Evolutionary conservation across 1,139 yeast genomes (phyloP).

Genomic region (Scheffersomyces cryptocercus): DNA sequence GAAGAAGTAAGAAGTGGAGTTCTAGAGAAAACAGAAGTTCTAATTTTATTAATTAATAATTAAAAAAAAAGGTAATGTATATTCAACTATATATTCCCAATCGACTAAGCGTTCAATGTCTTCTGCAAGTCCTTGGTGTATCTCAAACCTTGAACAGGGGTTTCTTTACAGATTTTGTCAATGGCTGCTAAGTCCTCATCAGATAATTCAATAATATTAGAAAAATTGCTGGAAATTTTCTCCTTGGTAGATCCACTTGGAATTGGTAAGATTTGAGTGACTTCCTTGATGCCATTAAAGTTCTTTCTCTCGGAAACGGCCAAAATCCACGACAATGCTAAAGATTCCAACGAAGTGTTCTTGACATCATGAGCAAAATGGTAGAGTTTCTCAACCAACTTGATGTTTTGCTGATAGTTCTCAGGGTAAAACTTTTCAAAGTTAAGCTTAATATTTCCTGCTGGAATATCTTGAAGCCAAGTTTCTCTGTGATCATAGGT

Average conservation of each 20-base stretch:
- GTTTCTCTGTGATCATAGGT: conserved; percentile 37
- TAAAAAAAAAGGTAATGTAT: too few relatives aligned
- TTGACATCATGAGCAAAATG: conserved; percentile 47
- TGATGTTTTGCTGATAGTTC: conserved; percentile 50
- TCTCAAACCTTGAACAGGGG: conserved; percentile 49
- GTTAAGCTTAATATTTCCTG: too few relatives aligned
- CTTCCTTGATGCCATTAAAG: conserved; percentile 33
- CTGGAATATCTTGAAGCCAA: conserved; percentile 67
- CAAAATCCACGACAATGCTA: conserved; percentile 72
- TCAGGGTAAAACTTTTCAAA: conserved; percentile 54
- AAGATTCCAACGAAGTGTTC: conserved; percentile 55
- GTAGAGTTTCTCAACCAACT: conserved; percentile 40
- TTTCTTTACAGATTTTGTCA: conserved; percentile 37
- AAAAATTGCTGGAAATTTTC: conserved; percentile 60
- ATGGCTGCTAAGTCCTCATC: conserved; percentile 53
- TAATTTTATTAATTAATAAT: too few relatives aligned
- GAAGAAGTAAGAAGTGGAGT: too few relatives aligned
- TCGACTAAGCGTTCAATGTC: too few relatives aligned
- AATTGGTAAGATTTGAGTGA: conserved; percentile 69
- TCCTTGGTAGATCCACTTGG: conserved; percentile 65
- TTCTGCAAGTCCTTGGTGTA: conserved; percentile 23
- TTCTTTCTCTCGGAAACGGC: conserved; percentile 26
- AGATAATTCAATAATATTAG: conserved; percentile 40
- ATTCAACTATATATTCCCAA: too few relatives aligned
- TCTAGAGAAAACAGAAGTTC: too few relatives aligned